These are phyloP conservation scores for Diplodia sapinea DNA, from an alignment of 2,329 filamentous ascomycete genomes.

Conservation along the genomic window DNA sequence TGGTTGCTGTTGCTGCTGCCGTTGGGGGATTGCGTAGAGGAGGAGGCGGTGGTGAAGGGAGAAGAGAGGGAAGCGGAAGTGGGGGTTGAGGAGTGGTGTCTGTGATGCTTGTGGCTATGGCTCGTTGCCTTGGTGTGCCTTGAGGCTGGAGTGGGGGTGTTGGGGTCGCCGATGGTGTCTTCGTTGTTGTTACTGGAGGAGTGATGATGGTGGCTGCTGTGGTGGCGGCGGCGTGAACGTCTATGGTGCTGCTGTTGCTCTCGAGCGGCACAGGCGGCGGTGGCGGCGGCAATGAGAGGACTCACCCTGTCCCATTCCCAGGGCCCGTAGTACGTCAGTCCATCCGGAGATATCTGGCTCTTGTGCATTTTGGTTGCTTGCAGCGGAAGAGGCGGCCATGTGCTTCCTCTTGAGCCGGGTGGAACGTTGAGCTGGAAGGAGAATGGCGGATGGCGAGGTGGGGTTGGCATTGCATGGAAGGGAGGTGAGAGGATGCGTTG, in stretches of 20 bases:
- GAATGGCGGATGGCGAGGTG: constrained; percentile 13
- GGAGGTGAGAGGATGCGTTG: not conserved
- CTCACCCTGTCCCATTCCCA: constrained; percentile 56
- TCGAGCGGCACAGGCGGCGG: not conserved
- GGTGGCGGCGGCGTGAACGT: not conserved
- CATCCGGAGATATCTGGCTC: constrained; percentile 43
- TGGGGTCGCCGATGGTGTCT: not conserved
- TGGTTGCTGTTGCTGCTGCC: not conserved
- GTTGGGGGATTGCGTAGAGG: not conserved
- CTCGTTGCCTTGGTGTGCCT: not conserved
- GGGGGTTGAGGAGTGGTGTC: not conserved
- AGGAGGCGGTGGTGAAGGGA: not conserved
- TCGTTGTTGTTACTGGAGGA: no score
- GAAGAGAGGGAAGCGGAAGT: not conserved
- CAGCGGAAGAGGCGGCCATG: not conserved
- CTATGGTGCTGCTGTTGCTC: not conserved
- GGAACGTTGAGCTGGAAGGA: constrained; percentile 2
- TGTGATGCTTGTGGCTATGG: not conserved
- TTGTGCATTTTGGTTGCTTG: constrained; percentile 28
- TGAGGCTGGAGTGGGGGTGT: not conserved
- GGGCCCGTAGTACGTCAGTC: constrained; percentile 55
- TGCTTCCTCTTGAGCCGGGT: not conserved
- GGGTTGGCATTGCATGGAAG: not conserved
- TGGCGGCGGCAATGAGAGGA: constrained; percentile 29
- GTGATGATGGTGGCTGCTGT: not conserved